Evolutionary conservation across 2,329 filamentous ascomycete genomes (phyloP).

Genomic region (Aspergillus terreus): DNA sequence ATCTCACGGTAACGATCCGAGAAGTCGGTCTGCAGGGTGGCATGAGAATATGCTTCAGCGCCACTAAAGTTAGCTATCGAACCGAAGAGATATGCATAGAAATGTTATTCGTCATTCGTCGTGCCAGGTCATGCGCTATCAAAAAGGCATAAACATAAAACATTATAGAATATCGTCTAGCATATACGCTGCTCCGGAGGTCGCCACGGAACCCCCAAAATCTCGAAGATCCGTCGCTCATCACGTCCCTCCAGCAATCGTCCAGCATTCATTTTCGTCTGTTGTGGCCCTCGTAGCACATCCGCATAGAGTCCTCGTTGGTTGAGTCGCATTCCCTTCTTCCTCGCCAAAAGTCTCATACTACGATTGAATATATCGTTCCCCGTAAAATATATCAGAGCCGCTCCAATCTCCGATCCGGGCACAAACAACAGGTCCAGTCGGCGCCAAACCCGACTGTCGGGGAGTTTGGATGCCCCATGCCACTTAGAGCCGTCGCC

Average conservation of each 20-base stretch:
- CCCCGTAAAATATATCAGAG: slow-evolving; percentile 91
- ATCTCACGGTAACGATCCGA: background rate
- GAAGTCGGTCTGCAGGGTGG: slow-evolving; percentile 12
- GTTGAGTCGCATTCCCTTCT: slow-evolving; percentile 79
- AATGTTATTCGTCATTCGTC: slow-evolving; percentile 13
- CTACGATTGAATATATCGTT: slow-evolving; percentile 94
- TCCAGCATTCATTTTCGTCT: slow-evolving; percentile 13
- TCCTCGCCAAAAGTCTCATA: slow-evolving; percentile 72
- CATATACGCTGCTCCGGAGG: slow-evolving; percentile 73
- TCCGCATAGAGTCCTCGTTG: slow-evolving; percentile 75
- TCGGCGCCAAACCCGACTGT: slow-evolving; percentile 63
- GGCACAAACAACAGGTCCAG: slow-evolving; percentile 85
- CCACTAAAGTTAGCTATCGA: background rate
- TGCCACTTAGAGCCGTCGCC: slow-evolving; percentile 77
- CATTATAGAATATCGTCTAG: slow-evolving; percentile 28
- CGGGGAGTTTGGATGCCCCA: slow-evolving; percentile 71
- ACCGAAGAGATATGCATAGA: background rate
- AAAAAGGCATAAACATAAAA: no score
- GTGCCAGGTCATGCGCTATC: slow-evolving; percentile 18
- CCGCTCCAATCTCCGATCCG: slow-evolving; percentile 72
- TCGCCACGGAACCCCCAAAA: slow-evolving; percentile 55
- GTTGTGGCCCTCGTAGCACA: slow-evolving; percentile 39
- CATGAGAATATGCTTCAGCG: slow-evolving; percentile 4
- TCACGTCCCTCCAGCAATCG: slow-evolving; percentile 17
- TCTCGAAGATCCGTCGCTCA: slow-evolving; percentile 16